These are phyloP conservation scores for Arabis hirsuta DNA, from an alignment of 345 rosid species.

Conservation along the genomic window DNA sequence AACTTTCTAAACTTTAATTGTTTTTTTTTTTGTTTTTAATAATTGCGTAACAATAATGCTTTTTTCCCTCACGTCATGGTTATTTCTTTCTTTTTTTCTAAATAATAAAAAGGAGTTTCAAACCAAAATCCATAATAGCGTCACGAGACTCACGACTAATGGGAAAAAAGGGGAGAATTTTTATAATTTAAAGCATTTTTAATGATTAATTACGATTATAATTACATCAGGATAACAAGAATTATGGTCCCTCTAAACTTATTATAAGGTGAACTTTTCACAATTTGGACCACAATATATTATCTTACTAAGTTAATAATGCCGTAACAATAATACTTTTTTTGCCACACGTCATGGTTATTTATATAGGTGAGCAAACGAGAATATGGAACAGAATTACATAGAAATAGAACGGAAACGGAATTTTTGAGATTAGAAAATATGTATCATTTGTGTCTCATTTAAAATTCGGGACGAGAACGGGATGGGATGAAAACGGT, in stretches of 20 bases:
- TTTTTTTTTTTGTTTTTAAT: not conserved
- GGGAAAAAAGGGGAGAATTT: not conserved
- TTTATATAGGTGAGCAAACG: no score
- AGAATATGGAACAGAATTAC: no score
- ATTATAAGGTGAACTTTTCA: slow-evolving; percentile 12
- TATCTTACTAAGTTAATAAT: slow-evolving; percentile 7
- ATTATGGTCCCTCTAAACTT: not conserved
- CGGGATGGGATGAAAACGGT: no score
- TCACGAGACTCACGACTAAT: not conserved
- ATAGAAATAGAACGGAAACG: no score
- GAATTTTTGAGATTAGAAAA: no score
- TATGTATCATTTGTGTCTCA: no score
- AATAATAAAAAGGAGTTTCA: not conserved
- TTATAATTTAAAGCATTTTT: not conserved
- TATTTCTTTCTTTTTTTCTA: not conserved
- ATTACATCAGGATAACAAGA: not conserved
- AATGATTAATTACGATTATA: not conserved
- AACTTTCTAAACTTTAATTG: not conserved
- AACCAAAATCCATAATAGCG: not conserved
- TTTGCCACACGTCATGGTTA: slow-evolving; percentile 1
- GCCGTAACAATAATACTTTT: slow-evolving; percentile 22
- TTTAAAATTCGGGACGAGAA: no score
- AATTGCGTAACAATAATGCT: slow-evolving; percentile 27
- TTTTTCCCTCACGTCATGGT: slow-evolving; percentile 8
- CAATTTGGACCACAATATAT: slow-evolving; percentile 2